Evolutionary conservation across 176 grass and related monocot species (phyloP), one percentile per base, ranked within the genome.

Genomic region (Phragmites australis): DNA sequence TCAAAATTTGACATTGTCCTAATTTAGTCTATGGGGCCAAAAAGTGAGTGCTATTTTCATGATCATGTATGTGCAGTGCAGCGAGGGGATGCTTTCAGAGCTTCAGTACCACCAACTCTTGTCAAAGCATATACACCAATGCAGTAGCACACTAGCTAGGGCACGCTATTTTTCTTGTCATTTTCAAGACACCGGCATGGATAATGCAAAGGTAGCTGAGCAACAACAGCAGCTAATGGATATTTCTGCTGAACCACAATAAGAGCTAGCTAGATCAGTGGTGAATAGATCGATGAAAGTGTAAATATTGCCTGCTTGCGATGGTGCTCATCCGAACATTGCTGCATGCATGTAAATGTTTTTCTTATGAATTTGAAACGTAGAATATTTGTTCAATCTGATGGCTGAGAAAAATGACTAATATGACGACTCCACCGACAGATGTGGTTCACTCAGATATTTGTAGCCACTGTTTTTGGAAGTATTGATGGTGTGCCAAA

Each of bases 361-460:
- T n/a, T n/a, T n/a, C n/a, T n/a, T n/a, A n/a, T n/a, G 34, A 37
- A 37, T 74, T 25, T 22, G 6, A 5, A 48, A 45, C 26, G 25
- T 14, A 66, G 12, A 41, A 15, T 1, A 8, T 8, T 25, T 44
- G 1, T 54, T 39, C 17, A 6, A 25, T 59, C n/a, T 59, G 2
- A 26, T 15, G 19, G 27, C 8, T 51, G 34, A 41, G 32, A 32
- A 32, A 21, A 21, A 59, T 5, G 10, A 15, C 42, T 53, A 17
- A 30, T 51, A 43, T 2, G 64, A 60, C 53, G 64, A 85, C 12
- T 42, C 74, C 65, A 70, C 82, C 65, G 79, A 70, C 70, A 68
- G 69, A 15, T 40, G 50, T 32, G 13, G 5, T n/a, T 65, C 57
- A 72, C 26, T 56, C 6, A 11, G 32, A 22, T 48, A 45, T 15